phyloP scores from a whole-genome alignment of 208 protist genomes.

The Wallacemonas sp. region DNA sequence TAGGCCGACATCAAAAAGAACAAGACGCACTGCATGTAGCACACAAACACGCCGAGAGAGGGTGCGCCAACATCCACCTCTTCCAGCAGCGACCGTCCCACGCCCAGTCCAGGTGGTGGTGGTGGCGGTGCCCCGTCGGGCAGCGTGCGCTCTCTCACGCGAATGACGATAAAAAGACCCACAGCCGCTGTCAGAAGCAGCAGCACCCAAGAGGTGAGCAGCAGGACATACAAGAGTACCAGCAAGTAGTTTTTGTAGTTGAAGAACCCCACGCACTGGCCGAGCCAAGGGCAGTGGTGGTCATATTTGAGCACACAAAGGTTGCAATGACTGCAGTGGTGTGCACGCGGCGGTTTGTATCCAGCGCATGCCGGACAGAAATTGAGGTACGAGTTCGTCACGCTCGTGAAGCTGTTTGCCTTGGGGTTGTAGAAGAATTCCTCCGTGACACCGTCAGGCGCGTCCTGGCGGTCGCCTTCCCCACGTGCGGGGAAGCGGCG shows the following conservation, averaged over 20 bases:
- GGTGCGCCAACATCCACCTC: constrained; percentile 66
- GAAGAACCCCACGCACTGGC: constrained; percentile 90
- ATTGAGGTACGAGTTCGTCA: constrained; percentile 55
- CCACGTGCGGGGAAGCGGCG: constrained; percentile 3
- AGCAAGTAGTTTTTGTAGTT: constrained; percentile 93
- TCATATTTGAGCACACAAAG: constrained; percentile 91
- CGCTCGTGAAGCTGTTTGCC: constrained; percentile 59
- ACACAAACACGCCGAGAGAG: constrained; percentile 78
- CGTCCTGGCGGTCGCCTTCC: neutral
- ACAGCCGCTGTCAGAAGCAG: constrained; percentile 44
- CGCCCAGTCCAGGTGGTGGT: constrained; percentile 18
- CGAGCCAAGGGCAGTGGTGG: constrained; percentile 93
- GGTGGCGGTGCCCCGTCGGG: neutral
- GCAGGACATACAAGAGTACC: constrained; percentile 69
- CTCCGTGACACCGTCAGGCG: constrained; percentile 8
- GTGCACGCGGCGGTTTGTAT: constrained; percentile 87
- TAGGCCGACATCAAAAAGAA: constrained; percentile 78
- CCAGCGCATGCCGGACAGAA: constrained; percentile 78
- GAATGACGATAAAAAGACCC: constrained; percentile 19
- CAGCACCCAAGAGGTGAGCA: constrained; percentile 71
- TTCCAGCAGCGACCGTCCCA: constrained; percentile 26
- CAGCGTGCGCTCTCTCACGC: neutral
- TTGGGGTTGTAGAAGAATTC: constrained; percentile 60
- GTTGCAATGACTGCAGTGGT: constrained; percentile 90
- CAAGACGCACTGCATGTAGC: constrained; percentile 45